Evolutionary conservation across 1,139 yeast genomes (phyloP), one percentile per base, ranked within the genome.

Genomic region (Candida albicans): DNA sequence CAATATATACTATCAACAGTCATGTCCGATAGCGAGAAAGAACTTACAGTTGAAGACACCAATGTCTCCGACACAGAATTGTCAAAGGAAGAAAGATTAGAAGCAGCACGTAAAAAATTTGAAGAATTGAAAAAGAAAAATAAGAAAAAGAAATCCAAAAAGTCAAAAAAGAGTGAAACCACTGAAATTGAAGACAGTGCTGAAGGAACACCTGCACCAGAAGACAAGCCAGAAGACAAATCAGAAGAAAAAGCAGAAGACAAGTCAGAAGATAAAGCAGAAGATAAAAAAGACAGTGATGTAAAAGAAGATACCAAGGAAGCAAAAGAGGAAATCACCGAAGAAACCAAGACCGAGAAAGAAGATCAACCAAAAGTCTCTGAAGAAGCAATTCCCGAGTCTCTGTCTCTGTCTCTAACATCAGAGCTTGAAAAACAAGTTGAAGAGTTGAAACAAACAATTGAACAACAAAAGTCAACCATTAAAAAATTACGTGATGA

Each of bases 81-180:
- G 48, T 56, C 60, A 40, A 77, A 79, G 50, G 82, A 79, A 46
- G 84, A 79, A 54, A 73, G 81, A 59, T 66, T 83, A 41, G 86
- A 81, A 48, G 81, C 81, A 1, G 88, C 88, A 11, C 73, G 81
- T 55, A 81, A 80, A 65, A 75, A 78, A 58, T 79, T 75, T 53
- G 86, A 81, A 49, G 84, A 81, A 51, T 64, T 81, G 68, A 82
- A 82, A 70, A 79, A 77, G 67, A 77, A 79, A 61, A 77, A 77
- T 59, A 77, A 77, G 61, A 70, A 70, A 66, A 59, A 61, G 52
- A 68, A 66, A 60, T 57, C 56, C 49, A 57, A 56, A 51, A 53
- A 37, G 29, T 18, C 22, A 8, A 45, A 43, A 25, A 57, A 52
- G 22, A 54, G 46, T 18, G 40, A 44, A 13, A 27, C 29, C 8